Conservation (phyloP, 2,329 filamentous ascomycete species). For the Neonectria magnoliae region DNA sequence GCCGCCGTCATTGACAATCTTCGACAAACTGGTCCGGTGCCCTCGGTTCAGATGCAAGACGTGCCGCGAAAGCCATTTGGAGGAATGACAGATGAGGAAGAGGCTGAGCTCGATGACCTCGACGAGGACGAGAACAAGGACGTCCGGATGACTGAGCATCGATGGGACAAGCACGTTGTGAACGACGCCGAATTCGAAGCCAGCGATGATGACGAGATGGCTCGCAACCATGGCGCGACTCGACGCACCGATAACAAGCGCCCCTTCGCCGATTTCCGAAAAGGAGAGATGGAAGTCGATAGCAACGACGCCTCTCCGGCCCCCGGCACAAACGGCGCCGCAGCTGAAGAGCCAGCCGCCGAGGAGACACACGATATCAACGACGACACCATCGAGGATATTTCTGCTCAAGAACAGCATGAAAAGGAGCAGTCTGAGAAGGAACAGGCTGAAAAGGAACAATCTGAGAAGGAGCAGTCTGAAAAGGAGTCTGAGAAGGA, state of each 20-base stretch:
- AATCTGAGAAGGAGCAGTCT: constrained; percentile 45
- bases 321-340: constrained; percentile 47
- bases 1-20: constrained; percentile 86
- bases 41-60: constrained; percentile 92
- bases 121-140: constrained; percentile 92
- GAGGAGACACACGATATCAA: constrained; percentile 50
- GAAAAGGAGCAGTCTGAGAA: constrained; percentile 43
- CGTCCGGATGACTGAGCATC: constrained; percentile 80
- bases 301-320: constrained; percentile 51
- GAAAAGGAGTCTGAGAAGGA: constrained; percentile 51
- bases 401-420: constrained; percentile 44
- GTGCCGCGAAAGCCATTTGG: constrained; percentile 70
- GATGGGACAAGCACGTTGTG: constrained; percentile 81
- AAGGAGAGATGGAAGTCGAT: constrained; percentile 52
- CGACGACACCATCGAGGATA: constrained; percentile 58
- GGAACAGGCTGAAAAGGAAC: constrained; percentile 46
- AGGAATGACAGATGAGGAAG: constrained; percentile 73
- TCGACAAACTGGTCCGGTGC: constrained; percentile 83
- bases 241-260: constrained; percentile 59
- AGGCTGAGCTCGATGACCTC: constrained; percentile 71
- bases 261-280: constrained; percentile 63
- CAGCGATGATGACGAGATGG: constrained; percentile 89
- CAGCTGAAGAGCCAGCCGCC: constrained; percentile 40
- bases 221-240: constrained; percentile 76
- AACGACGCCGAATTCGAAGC: constrained; percentile 86